A percentile compares a stretch with the other conserved stretches of the same genome.
Evolutionary conservation across 169 alveolate species (phyloP).

Genomic region (Plasmodium chabaudi): DNA sequence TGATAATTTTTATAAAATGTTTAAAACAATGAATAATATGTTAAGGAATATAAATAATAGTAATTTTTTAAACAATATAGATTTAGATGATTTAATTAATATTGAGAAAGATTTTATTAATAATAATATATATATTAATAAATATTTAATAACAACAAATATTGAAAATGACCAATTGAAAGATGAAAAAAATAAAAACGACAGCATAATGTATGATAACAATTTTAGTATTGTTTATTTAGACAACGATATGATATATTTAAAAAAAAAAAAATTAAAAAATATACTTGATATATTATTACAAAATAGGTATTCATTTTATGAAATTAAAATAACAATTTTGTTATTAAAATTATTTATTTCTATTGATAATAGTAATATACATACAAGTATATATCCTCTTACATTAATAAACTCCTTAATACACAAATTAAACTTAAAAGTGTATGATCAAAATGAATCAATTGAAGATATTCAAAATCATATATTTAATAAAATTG

Average conservation of each 20-base stretch:
- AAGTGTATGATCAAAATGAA: slow-evolving; percentile 9
- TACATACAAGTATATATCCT: slow-evolving; percentile 27
- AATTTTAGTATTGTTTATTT: slow-evolving; percentile 58
- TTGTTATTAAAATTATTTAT: slow-evolving; percentile 40
- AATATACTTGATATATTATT: slow-evolving; percentile 26
- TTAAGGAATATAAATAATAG: slow-evolving; percentile 29
- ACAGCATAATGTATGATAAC: slow-evolving; percentile 37
- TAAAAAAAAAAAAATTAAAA: slow-evolving; percentile 47
- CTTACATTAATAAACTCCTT: slow-evolving; percentile 49
- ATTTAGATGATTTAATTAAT: slow-evolving; percentile 21
- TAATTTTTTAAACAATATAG: slow-evolving; percentile 29
- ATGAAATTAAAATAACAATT: slow-evolving; percentile 60
- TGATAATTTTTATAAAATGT: slow-evolving; percentile 18
- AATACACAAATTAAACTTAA: slow-evolving; percentile 54
- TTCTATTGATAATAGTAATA: slow-evolving; percentile 18
- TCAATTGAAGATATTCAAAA: not conserved
- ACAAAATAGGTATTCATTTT: slow-evolving; percentile 15
- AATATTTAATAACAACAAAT: slow-evolving; percentile 22
- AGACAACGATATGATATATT: slow-evolving; percentile 54
- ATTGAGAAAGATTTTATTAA: slow-evolving; percentile 61
- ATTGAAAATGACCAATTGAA: slow-evolving; percentile 4
- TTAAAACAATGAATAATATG: slow-evolving; percentile 40
- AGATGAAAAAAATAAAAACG: not conserved
- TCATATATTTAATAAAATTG: not conserved
- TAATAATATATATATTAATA: slow-evolving; percentile 44